Evolutionary conservation across 768 basidiomycete genomes (phyloP).

Genomic region (Boletales sp.): DNA sequence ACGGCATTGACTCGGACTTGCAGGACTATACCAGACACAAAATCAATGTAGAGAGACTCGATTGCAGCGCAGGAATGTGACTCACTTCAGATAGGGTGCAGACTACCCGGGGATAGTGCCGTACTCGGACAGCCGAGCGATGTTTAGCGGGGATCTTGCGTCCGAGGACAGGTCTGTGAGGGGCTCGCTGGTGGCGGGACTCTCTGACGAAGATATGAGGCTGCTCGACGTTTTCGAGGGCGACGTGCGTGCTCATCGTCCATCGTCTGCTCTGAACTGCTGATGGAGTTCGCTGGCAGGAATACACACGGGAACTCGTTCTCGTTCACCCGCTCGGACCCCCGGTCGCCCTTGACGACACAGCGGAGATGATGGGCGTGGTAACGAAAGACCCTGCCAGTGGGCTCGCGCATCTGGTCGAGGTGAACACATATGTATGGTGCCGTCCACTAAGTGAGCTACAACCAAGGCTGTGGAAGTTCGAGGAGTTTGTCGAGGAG

Average conservation of each 20-base stretch:
- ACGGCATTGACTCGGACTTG: background rate
- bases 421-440: conserved; percentile 79
- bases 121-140: conserved; percentile 40
- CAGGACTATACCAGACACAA: conserved; percentile 82
- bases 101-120: conserved; percentile 88
- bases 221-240: conserved; percentile 83
- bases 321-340: conserved; percentile 53
- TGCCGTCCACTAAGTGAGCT: conserved; percentile 39
- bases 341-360: conserved; percentile 31
- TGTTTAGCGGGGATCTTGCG: conserved; percentile 50
- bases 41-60: conserved; percentile 48
- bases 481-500: conserved; percentile 72
- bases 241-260: conserved; percentile 41
- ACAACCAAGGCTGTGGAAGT: conserved; percentile 69
- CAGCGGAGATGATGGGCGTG: conserved; percentile 16
- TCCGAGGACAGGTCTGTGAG: conserved; percentile 67
- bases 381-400: conserved; percentile 35
- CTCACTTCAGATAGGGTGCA: conserved; percentile 38
- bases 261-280: background rate
- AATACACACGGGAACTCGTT: conserved; percentile 62
- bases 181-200: conserved; percentile 75
- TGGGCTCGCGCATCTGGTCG: conserved; percentile 35
- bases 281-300: conserved; percentile 42
- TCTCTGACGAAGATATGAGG: conserved; percentile 60
- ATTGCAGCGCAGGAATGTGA: background rate